phyloP scores from a whole-genome alignment of 2,329 filamentous ascomycete species.

The Xylariaceae sp. region DNA sequence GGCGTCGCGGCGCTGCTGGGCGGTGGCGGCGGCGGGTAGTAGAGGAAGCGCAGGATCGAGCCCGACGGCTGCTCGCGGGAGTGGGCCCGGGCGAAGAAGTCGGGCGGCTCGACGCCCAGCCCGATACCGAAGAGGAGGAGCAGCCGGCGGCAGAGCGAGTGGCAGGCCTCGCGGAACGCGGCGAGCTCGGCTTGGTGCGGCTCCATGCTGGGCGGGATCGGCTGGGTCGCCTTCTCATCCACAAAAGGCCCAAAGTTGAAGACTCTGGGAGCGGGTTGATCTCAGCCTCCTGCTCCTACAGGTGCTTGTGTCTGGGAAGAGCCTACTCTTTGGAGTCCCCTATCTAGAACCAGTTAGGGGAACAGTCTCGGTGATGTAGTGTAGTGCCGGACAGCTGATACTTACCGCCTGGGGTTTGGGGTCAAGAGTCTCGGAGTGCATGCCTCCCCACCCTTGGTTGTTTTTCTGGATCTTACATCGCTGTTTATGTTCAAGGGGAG shows the following conservation, averaged over 20 bases:
- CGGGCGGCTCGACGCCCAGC: conserved; percentile 47
- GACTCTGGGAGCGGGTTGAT: conserved; percentile 48
- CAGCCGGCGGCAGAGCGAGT: conserved; percentile 63
- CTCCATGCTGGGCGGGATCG: conserved; percentile 59
- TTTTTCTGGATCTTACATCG: conserved; percentile 67
- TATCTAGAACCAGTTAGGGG: too few species aligned
- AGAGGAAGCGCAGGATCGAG: conserved; percentile 62
- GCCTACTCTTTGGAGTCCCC: conserved; percentile 81
- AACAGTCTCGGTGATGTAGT: too few species aligned
- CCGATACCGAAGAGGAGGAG: conserved; percentile 72
- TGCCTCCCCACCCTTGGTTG: conserved; percentile 83
- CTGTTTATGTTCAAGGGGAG: conserved; percentile 64
- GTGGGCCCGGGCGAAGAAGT: conserved; percentile 50
- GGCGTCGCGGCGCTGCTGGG: conserved; percentile 31
- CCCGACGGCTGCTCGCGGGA: conserved; percentile 39
- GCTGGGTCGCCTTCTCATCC: conserved; percentile 63
- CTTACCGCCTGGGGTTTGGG: conserved; percentile 69
- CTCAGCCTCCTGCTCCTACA: neutral
- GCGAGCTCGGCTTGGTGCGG: conserved; percentile 53
- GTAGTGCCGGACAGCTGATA: too few species aligned
- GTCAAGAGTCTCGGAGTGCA: conserved; percentile 84
- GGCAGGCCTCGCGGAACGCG: conserved; percentile 63
- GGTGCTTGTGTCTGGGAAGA: conserved; percentile 9
- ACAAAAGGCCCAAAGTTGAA: conserved; percentile 86
- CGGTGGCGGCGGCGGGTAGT: conserved; percentile 62